Conservation (phyloP, 305 asterid species). For the Plantago coronopus region DNA sequence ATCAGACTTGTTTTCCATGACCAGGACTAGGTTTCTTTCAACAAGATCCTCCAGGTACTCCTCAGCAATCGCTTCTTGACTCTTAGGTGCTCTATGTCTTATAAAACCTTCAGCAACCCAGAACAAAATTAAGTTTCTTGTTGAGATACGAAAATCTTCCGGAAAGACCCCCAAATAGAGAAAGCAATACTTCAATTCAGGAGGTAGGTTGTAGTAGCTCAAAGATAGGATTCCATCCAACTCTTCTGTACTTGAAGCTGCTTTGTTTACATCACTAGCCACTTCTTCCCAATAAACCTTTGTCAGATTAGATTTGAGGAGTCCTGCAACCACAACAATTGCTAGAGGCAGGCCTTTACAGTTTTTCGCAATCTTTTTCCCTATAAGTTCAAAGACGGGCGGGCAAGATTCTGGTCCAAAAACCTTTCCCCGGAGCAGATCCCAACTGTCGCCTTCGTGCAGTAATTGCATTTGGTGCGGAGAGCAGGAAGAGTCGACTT, state of each 20-base stretch:
- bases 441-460: neutral
- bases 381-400: neutral
- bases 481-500: neutral
- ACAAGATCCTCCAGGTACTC: no score
- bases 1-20: no score
- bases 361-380: neutral
- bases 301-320: neutral
- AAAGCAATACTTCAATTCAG: no score
- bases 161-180: slow-evolving; percentile 2
- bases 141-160: slow-evolving; percentile 9
- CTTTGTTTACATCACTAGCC: neutral
- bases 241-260: neutral
- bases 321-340: slow-evolving; percentile 7
- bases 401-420: slow-evolving; percentile 1
- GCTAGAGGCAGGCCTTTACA: slow-evolving; percentile 10
- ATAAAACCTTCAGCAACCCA: slow-evolving; percentile 24
- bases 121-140: neutral
- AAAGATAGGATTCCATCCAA: neutral
- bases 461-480: neutral
- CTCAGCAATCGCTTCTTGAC: slow-evolving; percentile 2
- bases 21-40: no score
- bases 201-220: slow-evolving; percentile 13
- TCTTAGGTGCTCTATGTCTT: neutral
- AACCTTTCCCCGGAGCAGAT: neutral
- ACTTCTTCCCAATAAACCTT: slow-evolving; percentile 6